Conservation (phyloP, 2,329 filamentous ascomycete genomes). For the Botrytis tulipae region DNA sequence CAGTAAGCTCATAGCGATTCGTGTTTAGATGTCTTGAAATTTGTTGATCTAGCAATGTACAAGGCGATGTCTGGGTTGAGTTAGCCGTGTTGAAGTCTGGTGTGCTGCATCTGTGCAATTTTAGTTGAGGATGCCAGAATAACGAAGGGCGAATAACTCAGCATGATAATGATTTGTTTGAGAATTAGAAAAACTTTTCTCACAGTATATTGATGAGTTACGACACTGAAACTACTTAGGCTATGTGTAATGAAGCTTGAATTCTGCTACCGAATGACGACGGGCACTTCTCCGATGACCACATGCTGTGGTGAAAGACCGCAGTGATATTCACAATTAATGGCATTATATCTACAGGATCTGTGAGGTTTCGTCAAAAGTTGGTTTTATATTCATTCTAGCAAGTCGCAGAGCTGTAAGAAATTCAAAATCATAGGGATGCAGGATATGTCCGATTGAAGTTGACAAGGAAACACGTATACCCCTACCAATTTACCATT, state of each 20-base stretch:
- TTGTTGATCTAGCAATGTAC: background rate
- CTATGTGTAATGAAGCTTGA: too few species aligned
- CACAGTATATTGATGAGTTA: background rate
- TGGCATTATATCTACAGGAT: background rate
- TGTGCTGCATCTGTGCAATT: background rate
- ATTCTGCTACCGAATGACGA: background rate
- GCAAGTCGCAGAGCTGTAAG: background rate
- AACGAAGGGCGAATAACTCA: background rate
- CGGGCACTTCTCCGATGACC: background rate
- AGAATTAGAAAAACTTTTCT: background rate
- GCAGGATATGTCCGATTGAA: background rate
- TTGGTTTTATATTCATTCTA: background rate
- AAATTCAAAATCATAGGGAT: too few species aligned
- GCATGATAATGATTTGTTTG: background rate
- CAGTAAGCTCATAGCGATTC: background rate
- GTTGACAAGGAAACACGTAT: background rate
- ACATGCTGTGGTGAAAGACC: background rate
- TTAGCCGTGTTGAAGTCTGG: background rate
- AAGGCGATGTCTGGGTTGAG: background rate
- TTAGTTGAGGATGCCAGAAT: background rate
- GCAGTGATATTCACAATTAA: background rate
- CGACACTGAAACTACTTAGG: background rate
- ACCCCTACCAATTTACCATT: background rate
- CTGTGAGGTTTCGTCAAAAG: accelerated
- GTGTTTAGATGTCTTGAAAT: background rate